Evolutionary conservation across 192 early-diverging fungal genomes (phyloP), one percentile per base, ranked within the genome.

Genomic region (Backusella westeae): DNA sequence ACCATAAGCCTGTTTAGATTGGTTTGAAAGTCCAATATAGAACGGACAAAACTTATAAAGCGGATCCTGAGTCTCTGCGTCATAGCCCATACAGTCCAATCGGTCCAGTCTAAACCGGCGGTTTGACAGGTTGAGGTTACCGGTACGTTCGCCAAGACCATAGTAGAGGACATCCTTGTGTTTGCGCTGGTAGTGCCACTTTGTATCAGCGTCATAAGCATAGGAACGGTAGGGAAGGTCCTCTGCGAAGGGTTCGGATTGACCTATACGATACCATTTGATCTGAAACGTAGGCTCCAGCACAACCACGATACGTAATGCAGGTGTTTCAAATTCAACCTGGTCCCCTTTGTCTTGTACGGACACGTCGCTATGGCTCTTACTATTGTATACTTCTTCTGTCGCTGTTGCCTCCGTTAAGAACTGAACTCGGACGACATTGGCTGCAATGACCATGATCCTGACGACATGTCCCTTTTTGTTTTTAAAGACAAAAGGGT

Each of bases 41-140:
- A 88, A 91, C 0, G 90, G 89, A 23, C 83, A 77, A 71, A 86
- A 82, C 68, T 91, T 91, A 83, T 91, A 91, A 1, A 91, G 71
- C 19, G 90, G 90, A 79, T 90, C 90, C 8, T 84, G 82, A 0
- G 52, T 59, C 34, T 82, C 77, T 12, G 89, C 76, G 69, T 91
- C 83, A 71, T 91, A 91, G 4, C 90, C 90, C 77, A 90, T 77
- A 46, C 87, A 77, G 74, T 91, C 90, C 69, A 87, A 52, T 15
- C 83, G 78, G 46, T 85, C 84, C 8, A 90, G 75, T 39, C 85
- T n/a, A 79, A 88, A 88, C 2, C 82, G 41, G 10, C 87, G 73
- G 14, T 81, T 80, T 71, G 82, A 84, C 17, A 90, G 79, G 21
- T 81, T 75, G 6, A 90, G 56, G 1, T 77, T 75, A 10, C 81